Evolutionary conservation across 2,329 filamentous ascomycete genomes (phyloP), one percentile per base, ranked within the genome.

Genomic region (Aspergillus persii): DNA sequence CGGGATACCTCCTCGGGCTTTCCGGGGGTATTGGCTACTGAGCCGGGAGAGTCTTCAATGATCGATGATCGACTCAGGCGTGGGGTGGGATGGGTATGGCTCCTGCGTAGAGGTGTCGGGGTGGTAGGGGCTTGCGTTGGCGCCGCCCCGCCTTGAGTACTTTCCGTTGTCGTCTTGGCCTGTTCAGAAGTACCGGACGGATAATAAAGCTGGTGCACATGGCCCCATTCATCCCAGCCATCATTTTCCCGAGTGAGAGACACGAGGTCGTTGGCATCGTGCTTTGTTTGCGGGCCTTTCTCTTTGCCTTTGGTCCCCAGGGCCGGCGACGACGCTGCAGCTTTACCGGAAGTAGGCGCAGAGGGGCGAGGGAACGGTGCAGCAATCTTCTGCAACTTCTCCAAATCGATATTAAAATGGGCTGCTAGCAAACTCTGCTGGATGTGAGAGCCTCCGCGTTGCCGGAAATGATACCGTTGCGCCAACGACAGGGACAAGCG

Each of bases 391-490:
- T 93, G 89, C 54, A 99, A 86, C 66, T 90, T 89, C 62, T 97
- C 92, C 50, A 87, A 73, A 64, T 85, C 84, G 69, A 88, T 84
- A 67, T 85, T 85, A 77, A 87, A 99, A 76, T 99, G 95, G 63
- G 92, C 93, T 27, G 88, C 85, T 53, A 97, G 81, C 52, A 97
- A 79, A 31, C 87, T 86, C 46, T 86, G 85, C 70, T 90, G 90
- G 49, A 93, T 83, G 66, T 88, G 84, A 29, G 82, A 84, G 12
- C 87, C 81, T 60, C 85, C 85, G 81, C 92, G 87, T 76, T 93
- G 92, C 61, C 95, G 88, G 18, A 92, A 92, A 74, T 96, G 90
- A 68, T 97, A 99, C 67, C 95, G 87, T 77, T 97, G 91, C 11
- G 95, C 94, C 61, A 99, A 82, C 72, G 94, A 90, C 46, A 94